phyloP scores from a whole-genome alignment of 1,284 basidiomycete genomes.

The Sporisorium graminicola region DNA sequence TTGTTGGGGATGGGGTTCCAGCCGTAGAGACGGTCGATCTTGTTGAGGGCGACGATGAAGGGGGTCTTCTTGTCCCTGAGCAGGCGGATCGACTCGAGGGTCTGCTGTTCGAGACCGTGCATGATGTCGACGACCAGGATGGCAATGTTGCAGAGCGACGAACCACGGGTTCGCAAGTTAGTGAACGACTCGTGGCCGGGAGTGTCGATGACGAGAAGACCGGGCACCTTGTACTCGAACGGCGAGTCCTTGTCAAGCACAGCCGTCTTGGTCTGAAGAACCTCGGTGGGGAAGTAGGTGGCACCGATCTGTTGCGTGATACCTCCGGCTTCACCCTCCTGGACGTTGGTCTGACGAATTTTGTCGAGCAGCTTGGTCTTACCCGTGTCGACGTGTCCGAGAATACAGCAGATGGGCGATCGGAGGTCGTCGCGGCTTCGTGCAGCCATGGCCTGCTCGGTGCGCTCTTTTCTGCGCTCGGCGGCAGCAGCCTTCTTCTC shows the following conservation, averaged over 20 bases:
- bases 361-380: conserved; percentile 99
- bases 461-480: conserved; percentile 82
- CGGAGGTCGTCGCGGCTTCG: conserved; percentile 90
- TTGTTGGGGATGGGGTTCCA: conserved; percentile 93
- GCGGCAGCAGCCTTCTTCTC: conserved; percentile 87
- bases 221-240: conserved; percentile 96
- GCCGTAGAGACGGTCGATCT: conserved; percentile 98
- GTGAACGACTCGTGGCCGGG: conserved; percentile 99
- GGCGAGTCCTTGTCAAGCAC: conserved; percentile 87
- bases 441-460: conserved; percentile 87
- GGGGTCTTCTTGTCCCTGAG: conserved; percentile 95
- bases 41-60: conserved; percentile 99
- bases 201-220: conserved; percentile 96
- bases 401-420: conserved; percentile 98
- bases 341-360: conserved; percentile 99
- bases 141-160: conserved; percentile 98
- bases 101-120: conserved; percentile 98
- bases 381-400: conserved; percentile 99
- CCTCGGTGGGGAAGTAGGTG: conserved; percentile 99
- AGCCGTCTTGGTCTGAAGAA: conserved; percentile 90
- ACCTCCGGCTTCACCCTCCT: conserved; percentile 99
- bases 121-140: conserved; percentile 99
- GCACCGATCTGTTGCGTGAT: conserved; percentile 99
- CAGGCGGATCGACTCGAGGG: conserved; percentile 92
- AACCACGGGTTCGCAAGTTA: conserved; percentile 94